Base-by-base conservation (phyloP, 176 grass and related monocot genomes). In the Paspalum notatum region DNA sequence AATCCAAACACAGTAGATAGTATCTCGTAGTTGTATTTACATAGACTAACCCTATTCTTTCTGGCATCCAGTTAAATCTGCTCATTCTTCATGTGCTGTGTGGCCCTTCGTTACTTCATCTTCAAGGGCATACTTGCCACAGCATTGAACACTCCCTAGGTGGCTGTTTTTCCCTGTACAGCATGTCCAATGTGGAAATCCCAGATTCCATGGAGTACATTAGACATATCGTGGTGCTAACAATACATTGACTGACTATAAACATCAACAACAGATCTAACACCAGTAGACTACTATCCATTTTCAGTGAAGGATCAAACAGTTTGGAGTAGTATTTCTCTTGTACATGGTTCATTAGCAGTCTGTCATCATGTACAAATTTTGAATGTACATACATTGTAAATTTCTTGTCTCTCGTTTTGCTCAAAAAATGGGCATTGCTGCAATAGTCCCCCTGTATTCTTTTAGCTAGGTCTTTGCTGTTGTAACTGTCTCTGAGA, bases 1-100 rank as follows among this genome's bases (percentile, higher is more conserved):
- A 76, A 81, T 61, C 86, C 61, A 74, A 65, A 59, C 81, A 80
- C 47, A 63, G 20, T 80, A 73, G 85, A 93, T 98, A 94, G 81
- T 21, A 87, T 83, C 25, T 85, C 24, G 15, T 69, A 54, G 37
- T 53, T 10, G 8, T 64, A 85, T 70, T 47, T 76, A 32, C 72
- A 15, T 72, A 13, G 73, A 70, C 90, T 91, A 80, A 87, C 86
- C 61, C 83, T 74, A 84, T 81, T 86, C 49, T 82, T 66, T 84
- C 56, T 7, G 72, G 39, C 66, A 71, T 75, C 51, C 43, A 32
- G 76, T 86, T 75, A 76, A 75, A 80, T 85, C 87, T 83, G 68
- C 77, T 66, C 76, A 74, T 88, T 68, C 22, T 69, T 86, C 81
- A 24, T 77, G 65, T 78, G 75, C 59, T 80, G 68, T 88, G 66